Evolutionary conservation across 2,329 filamentous ascomycete genomes (phyloP).

Genomic region (Penicillium sp.): DNA sequence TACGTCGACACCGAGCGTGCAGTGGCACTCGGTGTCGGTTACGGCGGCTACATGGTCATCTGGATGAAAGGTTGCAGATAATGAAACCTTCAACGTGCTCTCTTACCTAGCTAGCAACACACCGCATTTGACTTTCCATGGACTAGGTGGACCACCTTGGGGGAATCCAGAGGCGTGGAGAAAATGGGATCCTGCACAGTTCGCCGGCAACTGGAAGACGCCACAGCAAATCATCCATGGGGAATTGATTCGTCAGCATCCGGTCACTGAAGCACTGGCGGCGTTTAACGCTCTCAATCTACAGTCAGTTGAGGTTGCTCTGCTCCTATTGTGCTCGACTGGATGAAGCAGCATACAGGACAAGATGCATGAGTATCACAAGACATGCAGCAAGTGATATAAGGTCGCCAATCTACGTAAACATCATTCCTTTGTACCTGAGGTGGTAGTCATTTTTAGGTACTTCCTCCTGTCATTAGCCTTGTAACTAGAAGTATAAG

Average conservation of each 20-base stretch:
- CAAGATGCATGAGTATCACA: neutral
- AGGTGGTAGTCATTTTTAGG: too few relatives aligned
- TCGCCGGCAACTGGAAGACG: conserved; percentile 70
- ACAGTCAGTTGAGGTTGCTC: conserved; percentile 68
- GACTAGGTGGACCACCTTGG: conserved; percentile 51
- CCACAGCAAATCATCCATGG: conserved; percentile 88
- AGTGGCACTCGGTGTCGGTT: conserved; percentile 54
- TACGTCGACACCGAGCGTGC: conserved; percentile 55
- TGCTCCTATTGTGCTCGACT: conserved; percentile 76
- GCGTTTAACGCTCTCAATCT: conserved; percentile 84
- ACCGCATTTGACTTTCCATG: conserved; percentile 54
- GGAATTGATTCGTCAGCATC: conserved; percentile 82
- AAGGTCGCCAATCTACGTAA: too few relatives aligned
- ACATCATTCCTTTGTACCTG: too few relatives aligned
- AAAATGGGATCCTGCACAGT: conserved; percentile 56
- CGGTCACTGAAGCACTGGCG: conserved; percentile 76
- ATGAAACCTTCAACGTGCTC: conserved; percentile 47
- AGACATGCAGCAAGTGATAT: too few relatives aligned
- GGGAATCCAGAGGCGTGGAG: conserved; percentile 50
- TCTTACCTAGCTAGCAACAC: conserved; percentile 49
- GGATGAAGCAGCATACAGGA: conserved; percentile 59
- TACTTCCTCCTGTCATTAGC: too few relatives aligned
- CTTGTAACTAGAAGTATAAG: too few relatives aligned
- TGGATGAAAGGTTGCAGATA: conserved; percentile 57
- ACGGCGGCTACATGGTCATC: conserved; percentile 60